phyloP scores from a whole-genome alignment of 2,329 filamentous ascomycete genomes.

The Phialophora tarda region DNA sequence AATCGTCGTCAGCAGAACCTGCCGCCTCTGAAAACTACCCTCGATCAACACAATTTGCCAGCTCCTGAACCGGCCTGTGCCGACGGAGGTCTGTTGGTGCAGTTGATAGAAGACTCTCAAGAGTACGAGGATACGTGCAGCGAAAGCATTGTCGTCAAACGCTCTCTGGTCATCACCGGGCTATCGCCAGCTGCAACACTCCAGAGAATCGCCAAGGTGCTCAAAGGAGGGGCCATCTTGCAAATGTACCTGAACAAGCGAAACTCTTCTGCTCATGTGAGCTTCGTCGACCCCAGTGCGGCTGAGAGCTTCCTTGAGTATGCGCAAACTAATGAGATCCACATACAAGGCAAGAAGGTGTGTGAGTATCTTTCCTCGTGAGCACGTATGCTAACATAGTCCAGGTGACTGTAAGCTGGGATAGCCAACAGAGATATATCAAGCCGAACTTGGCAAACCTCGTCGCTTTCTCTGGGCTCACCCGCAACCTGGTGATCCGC shows the following conservation, averaged over 20 bases:
- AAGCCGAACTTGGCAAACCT: conserved; percentile 62
- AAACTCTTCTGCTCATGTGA: conserved; percentile 68
- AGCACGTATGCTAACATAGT: conserved; percentile 9
- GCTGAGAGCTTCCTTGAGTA: conserved; percentile 70
- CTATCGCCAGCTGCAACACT: conserved; percentile 68
- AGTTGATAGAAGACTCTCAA: background rate
- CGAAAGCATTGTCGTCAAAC: conserved; percentile 40
- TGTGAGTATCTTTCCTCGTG: background rate
- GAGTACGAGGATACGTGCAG: background rate
- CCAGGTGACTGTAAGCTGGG: conserved; percentile 74
- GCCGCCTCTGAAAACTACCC: background rate
- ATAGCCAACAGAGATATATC: conserved; percentile 71
- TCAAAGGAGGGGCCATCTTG: conserved; percentile 73
- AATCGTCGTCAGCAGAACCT: background rate
- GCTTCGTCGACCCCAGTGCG: conserved; percentile 69
- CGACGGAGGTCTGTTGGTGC: background rate
- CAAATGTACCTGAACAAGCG: conserved; percentile 68
- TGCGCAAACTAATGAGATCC: conserved; percentile 68
- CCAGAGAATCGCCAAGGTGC: conserved; percentile 66
- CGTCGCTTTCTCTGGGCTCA: conserved; percentile 68
- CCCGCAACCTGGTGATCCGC: conserved; percentile 72
- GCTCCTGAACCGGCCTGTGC: background rate
- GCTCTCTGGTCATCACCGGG: conserved; percentile 68
- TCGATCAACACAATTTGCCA: background rate
- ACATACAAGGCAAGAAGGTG: conserved; percentile 71